These are phyloP conservation scores for Peronospora destructor DNA, from an alignment of 352 stramenopile species.

Conservation along the genomic window DNA sequence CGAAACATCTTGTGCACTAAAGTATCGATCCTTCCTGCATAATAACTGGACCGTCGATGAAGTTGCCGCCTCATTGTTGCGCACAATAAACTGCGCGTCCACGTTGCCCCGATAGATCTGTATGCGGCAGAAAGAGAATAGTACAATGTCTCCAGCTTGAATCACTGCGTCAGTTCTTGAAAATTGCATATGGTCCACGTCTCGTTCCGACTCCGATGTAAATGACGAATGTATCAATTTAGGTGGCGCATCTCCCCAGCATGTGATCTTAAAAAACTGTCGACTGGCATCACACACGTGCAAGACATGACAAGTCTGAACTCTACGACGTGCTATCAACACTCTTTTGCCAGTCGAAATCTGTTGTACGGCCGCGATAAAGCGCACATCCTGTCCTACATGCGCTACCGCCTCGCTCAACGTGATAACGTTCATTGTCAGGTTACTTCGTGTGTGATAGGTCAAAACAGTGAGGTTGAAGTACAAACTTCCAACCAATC, in stretches of 20 bases:
- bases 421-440: slow-evolving; percentile 18
- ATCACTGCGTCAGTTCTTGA: slow-evolving; percentile 25
- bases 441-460: not conserved
- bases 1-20: slow-evolving; percentile 43
- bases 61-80: slow-evolving; percentile 15
- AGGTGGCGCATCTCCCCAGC: slow-evolving; percentile 42
- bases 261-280: slow-evolving; percentile 51
- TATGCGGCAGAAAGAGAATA: slow-evolving; percentile 45
- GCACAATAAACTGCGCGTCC: slow-evolving; percentile 42
- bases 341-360: slow-evolving; percentile 28
- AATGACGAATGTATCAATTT: slow-evolving; percentile 20
- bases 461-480: slow-evolving; percentile 19
- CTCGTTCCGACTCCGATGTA: slow-evolving; percentile 1
- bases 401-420: slow-evolving; percentile 18
- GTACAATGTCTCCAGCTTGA: slow-evolving; percentile 46
- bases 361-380: slow-evolving; percentile 48
- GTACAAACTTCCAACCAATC: slow-evolving; percentile 15
- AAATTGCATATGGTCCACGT: slow-evolving; percentile 27
- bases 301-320: slow-evolving; percentile 39
- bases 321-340: slow-evolving; percentile 24
- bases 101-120: slow-evolving; percentile 43
- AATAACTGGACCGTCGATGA: slow-evolving; percentile 49
- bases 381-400: slow-evolving; percentile 31
- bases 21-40: slow-evolving; percentile 51
- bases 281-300: slow-evolving; percentile 38